Evolutionary conservation across 306 rosid genomes (phyloP).

Genomic region (Pyrus bretschneideri): DNA sequence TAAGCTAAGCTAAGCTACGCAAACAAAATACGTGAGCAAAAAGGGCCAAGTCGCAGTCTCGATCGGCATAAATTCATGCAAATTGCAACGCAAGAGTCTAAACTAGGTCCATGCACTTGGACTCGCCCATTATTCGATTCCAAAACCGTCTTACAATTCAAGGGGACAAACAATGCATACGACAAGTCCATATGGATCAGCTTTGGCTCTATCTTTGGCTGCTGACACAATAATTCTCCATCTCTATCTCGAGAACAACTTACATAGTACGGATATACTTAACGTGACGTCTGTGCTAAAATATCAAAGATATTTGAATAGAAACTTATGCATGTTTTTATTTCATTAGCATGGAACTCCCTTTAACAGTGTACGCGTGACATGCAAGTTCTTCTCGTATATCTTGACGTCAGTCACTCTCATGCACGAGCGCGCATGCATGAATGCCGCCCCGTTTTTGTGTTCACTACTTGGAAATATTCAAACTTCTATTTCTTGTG

Average conservation of each 20-base stretch:
- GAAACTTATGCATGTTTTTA: too few species aligned
- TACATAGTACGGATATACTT: too few species aligned
- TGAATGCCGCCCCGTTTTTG: not conserved
- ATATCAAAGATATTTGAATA: too few species aligned
- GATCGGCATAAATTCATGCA: not conserved
- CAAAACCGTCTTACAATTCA: not conserved
- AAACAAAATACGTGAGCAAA: not conserved
- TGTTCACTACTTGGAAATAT: not conserved
- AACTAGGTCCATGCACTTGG: not conserved
- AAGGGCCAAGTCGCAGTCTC: not conserved
- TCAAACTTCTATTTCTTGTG: not conserved
- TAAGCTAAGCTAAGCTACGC: not conserved
- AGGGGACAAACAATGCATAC: too few species aligned
- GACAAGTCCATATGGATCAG: not conserved
- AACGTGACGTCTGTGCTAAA: rapidly evolving
- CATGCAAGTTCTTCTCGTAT: too few species aligned
- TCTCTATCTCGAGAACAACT: too few species aligned
- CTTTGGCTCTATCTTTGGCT: not conserved
- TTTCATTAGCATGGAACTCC: too few species aligned
- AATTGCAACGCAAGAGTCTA: not conserved
- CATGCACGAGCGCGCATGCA: not conserved
- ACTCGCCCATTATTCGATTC: not conserved
- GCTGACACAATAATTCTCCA: not conserved
- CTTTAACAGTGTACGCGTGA: rapidly evolving
- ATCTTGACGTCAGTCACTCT: not conserved